Conservation (phyloP, 306 rosid genomes). For the Glycine latifolia region DNA sequence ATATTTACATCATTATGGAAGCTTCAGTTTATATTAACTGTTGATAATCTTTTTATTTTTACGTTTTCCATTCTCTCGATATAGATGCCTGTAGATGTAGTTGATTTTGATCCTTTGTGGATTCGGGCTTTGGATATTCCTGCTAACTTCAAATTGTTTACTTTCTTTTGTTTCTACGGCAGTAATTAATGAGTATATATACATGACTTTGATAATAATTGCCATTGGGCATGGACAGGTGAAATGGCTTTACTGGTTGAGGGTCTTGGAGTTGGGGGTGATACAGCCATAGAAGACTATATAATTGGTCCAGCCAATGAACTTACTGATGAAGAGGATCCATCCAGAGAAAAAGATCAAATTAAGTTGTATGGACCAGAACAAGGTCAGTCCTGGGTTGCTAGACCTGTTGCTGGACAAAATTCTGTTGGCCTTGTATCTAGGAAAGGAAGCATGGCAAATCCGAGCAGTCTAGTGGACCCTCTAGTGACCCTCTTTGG, state of each 20-base stretch:
- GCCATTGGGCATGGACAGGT: conserved; percentile 61
- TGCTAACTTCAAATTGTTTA: background rate
- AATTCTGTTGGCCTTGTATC: conserved; percentile 66
- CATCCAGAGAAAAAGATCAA: conserved; percentile 61
- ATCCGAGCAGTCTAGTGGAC: conserved; percentile 72
- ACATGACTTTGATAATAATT: conserved; percentile 30
- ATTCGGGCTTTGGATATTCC: conserved; percentile 30
- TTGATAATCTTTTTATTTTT: background rate
- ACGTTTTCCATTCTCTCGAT: background rate
- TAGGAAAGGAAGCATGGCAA: conserved; percentile 81
- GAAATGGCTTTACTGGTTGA: conserved; percentile 97
- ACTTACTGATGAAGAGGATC: conserved; percentile 65
- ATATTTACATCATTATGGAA: background rate
- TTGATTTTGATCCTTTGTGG: conserved; percentile 23
- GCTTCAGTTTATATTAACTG: background rate
- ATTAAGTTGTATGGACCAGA: conserved; percentile 81
- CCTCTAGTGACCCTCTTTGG: conserved; percentile 94
- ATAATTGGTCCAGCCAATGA: conserved; percentile 80
- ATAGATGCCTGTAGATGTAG: conserved; percentile 11
- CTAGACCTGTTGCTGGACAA: conserved; percentile 81
- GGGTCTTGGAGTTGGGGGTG: conserved; percentile 91
- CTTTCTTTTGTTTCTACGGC: conserved; percentile 18
- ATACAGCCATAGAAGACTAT: conserved; percentile 89
- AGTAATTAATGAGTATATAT: background rate
- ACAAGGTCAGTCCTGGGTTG: conserved; percentile 90